A percentile compares a stretch with the other conserved stretches of the same genome.
Evolutionary conservation across 2,329 filamentous ascomycete genomes (phyloP).

Genomic region (Amphichorda felina): DNA sequence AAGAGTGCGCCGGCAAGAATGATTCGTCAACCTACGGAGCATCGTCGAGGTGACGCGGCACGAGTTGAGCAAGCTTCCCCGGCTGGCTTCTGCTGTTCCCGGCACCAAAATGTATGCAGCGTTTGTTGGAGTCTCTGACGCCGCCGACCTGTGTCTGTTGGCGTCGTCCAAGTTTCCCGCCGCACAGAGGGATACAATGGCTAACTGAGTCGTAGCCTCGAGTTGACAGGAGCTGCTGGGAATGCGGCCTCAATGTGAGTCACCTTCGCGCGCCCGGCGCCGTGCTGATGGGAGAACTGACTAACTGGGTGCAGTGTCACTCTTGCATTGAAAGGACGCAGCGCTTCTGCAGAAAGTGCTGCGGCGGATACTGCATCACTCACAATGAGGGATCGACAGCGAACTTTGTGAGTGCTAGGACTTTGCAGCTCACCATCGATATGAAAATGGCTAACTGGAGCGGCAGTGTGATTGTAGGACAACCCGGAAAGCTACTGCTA

Average conservation of each 20-base stretch:
- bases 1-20: slow-evolving; percentile 22
- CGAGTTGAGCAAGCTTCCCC: neutral
- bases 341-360: slow-evolving; percentile 58
- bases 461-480: slow-evolving; percentile 36
- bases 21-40: neutral
- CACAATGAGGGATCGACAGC: slow-evolving; percentile 73
- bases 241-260: slow-evolving; percentile 75
- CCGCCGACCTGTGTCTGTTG: neutral
- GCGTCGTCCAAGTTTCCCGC: neutral
- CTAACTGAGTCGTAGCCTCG: slow-evolving; percentile 14
- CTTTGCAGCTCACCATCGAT: too few relatives aligned
- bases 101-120: slow-evolving; percentile 3
- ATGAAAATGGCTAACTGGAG: slow-evolving; percentile 13
- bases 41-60: slow-evolving; percentile 1
- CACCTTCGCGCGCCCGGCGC: too few relatives aligned
- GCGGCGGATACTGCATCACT: slow-evolving; percentile 68
- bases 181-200: too few relatives aligned
- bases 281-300: too few relatives aligned
- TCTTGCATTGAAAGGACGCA: slow-evolving; percentile 64
- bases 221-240: slow-evolving; percentile 66
- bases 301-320: slow-evolving; percentile 43
- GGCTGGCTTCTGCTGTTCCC: neutral
- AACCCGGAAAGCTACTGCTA: neutral
- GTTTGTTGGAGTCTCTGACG: slow-evolving; percentile 1
- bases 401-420: slow-evolving; percentile 34